Evolutionary conservation across 176 grass and related monocot genomes (phyloP).

Genomic region (Paspalum vaginatum): DNA sequence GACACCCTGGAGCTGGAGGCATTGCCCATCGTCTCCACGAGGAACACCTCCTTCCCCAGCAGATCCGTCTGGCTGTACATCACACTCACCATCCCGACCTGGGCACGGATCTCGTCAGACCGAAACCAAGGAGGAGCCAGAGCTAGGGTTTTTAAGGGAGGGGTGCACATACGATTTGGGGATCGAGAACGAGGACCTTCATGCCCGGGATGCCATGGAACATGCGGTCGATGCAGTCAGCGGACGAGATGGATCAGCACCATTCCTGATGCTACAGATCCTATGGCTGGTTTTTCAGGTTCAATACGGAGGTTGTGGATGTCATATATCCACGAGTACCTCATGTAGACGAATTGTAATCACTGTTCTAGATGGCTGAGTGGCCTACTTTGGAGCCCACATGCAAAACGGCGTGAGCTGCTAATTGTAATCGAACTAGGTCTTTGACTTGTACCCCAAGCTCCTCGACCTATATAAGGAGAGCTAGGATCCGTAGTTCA

Average conservation of each 20-base stretch:
- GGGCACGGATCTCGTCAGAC: constrained; percentile 33
- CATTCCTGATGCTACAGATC: constrained; percentile 37
- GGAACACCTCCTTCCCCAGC: constrained; percentile 93
- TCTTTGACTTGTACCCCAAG: too few relatives aligned
- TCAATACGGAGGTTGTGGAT: constrained; percentile 7
- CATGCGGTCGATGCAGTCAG: constrained; percentile 95
- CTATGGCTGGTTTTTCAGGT: neutral
- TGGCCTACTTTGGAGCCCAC: too few relatives aligned
- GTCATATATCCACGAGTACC: too few relatives aligned
- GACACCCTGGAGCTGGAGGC: constrained; percentile 80
- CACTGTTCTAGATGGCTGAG: too few relatives aligned
- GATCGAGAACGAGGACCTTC: constrained; percentile 94
- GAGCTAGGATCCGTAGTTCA: too few relatives aligned
- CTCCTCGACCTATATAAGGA: too few relatives aligned
- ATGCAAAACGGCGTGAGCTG: too few relatives aligned
- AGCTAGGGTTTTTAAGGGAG: constrained; percentile 9
- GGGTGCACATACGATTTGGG: constrained; percentile 58
- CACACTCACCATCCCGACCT: constrained; percentile 95
- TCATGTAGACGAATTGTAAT: too few relatives aligned
- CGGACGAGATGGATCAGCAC: constrained; percentile 70
- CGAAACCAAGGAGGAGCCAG: neutral
- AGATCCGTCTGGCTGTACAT: constrained; percentile 94
- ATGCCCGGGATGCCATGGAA: constrained; percentile 92
- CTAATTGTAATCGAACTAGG: too few relatives aligned
- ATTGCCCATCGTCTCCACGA: constrained; percentile 86